Evolutionary conservation across 331 rosid genomes (phyloP).

Genomic region (Malus hybrid): DNA sequence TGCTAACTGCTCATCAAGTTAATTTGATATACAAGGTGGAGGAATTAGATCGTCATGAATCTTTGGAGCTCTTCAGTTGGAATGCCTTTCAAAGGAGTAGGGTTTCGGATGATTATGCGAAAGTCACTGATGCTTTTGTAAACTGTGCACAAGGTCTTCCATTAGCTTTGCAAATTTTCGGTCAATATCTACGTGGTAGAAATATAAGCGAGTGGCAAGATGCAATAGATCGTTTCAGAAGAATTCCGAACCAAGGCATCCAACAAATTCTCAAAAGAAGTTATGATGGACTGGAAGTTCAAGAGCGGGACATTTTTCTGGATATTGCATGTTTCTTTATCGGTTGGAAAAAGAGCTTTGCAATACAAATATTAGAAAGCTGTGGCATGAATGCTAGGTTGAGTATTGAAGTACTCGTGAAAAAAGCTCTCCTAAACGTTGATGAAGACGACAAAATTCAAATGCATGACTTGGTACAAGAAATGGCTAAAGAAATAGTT

Average conservation of each 20-base stretch:
- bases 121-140: neutral
- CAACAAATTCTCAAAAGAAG: constrained; percentile 12
- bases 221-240: neutral
- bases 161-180: constrained; percentile 11
- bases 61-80: neutral
- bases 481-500: constrained; percentile 18
- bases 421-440: neutral
- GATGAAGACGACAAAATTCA: neutral
- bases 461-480: too few species aligned
- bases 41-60: neutral
- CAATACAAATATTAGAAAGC: neutral
- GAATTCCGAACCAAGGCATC: neutral
- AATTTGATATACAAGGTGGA: neutral
- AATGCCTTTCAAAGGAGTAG: neutral
- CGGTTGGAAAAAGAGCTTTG: neutral
- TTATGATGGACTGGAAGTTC: neutral
- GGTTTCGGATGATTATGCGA: neutral
- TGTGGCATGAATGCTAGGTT: neutral
- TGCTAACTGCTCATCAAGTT: neutral
- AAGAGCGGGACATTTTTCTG: neutral
- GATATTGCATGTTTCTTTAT: constrained; percentile 20
- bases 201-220: neutral
- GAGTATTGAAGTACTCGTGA: constrained; percentile 7
- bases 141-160: constrained; percentile 15
- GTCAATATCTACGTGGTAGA: neutral